A percentile compares a stretch with the other conserved stretches of the same genome.
phyloP scores from a whole-genome alignment of 371 early-diverging fungal genomes.

The Amoeboradix gromovi region DNA sequence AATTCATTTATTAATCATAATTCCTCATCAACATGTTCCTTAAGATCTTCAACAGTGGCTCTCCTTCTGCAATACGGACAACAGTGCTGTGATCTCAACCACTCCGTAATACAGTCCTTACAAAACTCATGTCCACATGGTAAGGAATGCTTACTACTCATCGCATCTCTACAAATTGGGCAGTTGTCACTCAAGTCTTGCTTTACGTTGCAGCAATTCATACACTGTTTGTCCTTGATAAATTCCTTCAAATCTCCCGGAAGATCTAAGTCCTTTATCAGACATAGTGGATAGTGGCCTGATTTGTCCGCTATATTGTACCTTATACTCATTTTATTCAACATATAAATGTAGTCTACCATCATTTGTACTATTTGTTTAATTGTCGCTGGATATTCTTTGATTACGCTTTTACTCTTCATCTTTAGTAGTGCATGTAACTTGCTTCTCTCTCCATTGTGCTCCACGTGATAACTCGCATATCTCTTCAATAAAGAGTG shows the following conservation, averaged over 20 bases:
- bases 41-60: background rate
- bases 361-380: background rate
- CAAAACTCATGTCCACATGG: background rate
- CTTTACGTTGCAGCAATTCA: background rate
- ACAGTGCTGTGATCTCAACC: background rate
- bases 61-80: background rate
- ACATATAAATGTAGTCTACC: background rate
- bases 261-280: background rate
- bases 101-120: background rate
- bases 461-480: background rate
- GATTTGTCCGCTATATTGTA: background rate
- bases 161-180: background rate
- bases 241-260: background rate
- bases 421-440: background rate
- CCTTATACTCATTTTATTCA: background rate
- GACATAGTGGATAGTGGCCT: background rate
- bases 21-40: too few species aligned
- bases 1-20: too few species aligned
- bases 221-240: background rate
- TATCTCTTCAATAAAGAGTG: background rate
- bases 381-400: background rate
- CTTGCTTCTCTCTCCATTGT: background rate
- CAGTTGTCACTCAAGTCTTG: background rate
- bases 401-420: background rate
- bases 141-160: background rate